A percentile compares a stretch with the other conserved stretches of the same genome.
phyloP scores from a whole-genome alignment of 768 basidiomycete species.

The Kwoniella botswanensis region DNA sequence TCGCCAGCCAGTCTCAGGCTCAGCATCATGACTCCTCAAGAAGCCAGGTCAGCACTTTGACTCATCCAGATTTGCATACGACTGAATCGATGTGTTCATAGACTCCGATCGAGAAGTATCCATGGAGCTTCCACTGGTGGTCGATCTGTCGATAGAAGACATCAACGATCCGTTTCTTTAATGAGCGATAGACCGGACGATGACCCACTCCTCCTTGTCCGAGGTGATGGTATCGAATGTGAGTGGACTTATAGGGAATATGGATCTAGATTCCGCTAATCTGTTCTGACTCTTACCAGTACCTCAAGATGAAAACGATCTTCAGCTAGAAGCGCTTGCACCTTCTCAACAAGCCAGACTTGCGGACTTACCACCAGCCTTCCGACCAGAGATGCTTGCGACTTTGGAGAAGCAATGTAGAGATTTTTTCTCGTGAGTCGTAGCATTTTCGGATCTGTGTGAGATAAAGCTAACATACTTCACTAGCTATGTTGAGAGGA shows the following conservation, averaged over 20 bases:
- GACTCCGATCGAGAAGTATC: constrained; percentile 15
- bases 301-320: constrained; percentile 4
- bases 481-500: constrained; percentile 37
- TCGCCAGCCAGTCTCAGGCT: constrained; percentile 36
- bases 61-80: no score
- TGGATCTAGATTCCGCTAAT: neutral
- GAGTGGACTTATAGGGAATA: constrained; percentile 4
- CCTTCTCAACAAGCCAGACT: constrained; percentile 22
- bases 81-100: neutral
- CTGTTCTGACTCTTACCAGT: neutral
- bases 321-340: constrained; percentile 14
- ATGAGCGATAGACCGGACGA: constrained; percentile 22
- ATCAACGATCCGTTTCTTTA: constrained; percentile 16
- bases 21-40: constrained; percentile 52
- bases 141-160: neutral
- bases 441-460: neutral
- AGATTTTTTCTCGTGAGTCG: constrained; percentile 46
- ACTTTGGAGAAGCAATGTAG: constrained; percentile 46
- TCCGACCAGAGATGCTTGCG: constrained; percentile 43
- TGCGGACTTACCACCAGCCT: constrained; percentile 37
- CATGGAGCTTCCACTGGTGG: constrained; percentile 11
- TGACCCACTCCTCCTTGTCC: constrained; percentile 20
- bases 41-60: constrained; percentile 31
- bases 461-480: neutral
- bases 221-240: constrained; percentile 33